Evolutionary conservation across 2,329 filamentous ascomycete species (phyloP), one percentile per base, ranked within the genome.

Genomic region (Paecilomyces formosus): DNA sequence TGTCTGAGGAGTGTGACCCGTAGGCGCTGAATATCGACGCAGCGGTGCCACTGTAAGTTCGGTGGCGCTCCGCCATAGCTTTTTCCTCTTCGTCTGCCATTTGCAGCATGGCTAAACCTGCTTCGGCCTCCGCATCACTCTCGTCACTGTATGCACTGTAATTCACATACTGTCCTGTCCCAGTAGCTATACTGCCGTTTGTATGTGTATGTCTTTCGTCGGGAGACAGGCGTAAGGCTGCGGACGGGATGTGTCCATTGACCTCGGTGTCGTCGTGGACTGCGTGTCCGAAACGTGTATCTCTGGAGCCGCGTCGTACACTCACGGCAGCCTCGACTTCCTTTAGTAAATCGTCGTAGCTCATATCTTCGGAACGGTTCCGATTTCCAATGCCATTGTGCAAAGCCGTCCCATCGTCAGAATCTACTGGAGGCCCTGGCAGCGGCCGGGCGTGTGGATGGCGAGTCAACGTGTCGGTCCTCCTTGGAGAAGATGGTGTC

Each of bases 91-190:
- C 84, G 61, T 96, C 91, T 3, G 91, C 92, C 75, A 92, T 85
- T 59, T 86, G 86, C 82, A 97, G 85, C 64, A 92, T 92, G 69
- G 89, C 84, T 55, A 95, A 77, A 15, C 94, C 93, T 60, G 90
- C 90, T 45, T 88, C 87, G 21, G 89, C 93, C 72, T 97, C 93
- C 0, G 89, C 86, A 69, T 97, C 93, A 68, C 91, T 95, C 55
- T 95, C 91, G 57, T 93, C 88, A 62, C 80, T 80, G 64, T 81
- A 81, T 5, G 76, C 76, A 60, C 75, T 76, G 59, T 79, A 78
- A 60, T 78, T 77, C 45, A 77, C 72, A 59, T 76, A 75, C 55
- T 78, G 70, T 57, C 77, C 75, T 1, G 73, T 70, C 3, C 73
- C 76, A 3, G 78, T 79, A 3, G 76, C 67, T 62, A 76, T 69